Evolutionary conservation across 2,329 filamentous ascomycete species (phyloP).

Genomic region (Thyridium curvatum): DNA sequence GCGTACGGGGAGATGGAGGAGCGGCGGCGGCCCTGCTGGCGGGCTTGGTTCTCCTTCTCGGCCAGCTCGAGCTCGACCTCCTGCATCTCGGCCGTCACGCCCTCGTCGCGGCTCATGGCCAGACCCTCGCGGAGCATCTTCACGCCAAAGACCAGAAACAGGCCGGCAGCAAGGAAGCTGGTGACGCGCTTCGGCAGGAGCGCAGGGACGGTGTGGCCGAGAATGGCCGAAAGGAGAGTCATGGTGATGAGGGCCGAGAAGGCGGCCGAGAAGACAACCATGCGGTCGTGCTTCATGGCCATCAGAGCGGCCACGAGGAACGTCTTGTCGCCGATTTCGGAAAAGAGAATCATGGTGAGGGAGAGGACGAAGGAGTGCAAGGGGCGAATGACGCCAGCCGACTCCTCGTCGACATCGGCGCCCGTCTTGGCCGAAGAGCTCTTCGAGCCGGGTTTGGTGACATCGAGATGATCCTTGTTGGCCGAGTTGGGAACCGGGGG

Average conservation of each 20-base stretch:
- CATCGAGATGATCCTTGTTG: conserved; percentile 57
- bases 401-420: conserved; percentile 27
- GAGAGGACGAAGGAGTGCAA: conserved; percentile 87
- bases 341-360: conserved; percentile 95
- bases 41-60: conserved; percentile 78
- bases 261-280: conserved; percentile 93
- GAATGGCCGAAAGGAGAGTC: conserved; percentile 87
- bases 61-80: conserved; percentile 92
- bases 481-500: conserved; percentile 61
- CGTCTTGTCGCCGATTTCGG: conserved; percentile 96
- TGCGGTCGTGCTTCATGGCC: conserved; percentile 95
- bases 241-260: conserved; percentile 86
- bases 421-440: conserved; percentile 20
- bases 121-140: conserved; percentile 82
- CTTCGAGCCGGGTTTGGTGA: conserved; percentile 23
- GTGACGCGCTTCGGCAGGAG: conserved; percentile 88
- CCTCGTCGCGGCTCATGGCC: conserved; percentile 82
- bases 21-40: conserved; percentile 58
- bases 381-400: conserved; percentile 62
- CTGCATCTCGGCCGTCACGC: conserved; percentile 94
- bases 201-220: conserved; percentile 87
- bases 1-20: conserved; percentile 68
- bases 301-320: conserved; percentile 96
- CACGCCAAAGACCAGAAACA: conserved; percentile 87
- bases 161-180: conserved; percentile 72